Evolutionary conservation across 1,284 basidiomycete species (phyloP), one percentile per base, ranked within the genome.

Genomic region (Ceratobasidium sp.): DNA sequence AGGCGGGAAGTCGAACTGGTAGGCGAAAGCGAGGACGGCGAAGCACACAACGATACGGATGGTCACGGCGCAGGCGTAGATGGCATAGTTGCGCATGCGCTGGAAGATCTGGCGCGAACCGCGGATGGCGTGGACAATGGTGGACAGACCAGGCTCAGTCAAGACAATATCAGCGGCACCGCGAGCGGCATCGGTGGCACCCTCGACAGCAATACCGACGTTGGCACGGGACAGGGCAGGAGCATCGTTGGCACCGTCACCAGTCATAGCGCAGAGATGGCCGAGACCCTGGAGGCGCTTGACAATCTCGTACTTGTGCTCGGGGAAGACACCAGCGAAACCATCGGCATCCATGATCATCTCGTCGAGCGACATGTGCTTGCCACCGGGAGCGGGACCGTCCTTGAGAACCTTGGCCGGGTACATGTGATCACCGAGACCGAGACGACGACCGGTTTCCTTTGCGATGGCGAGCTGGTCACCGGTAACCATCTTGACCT

Each of bases 401-500:
- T 95, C 92, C 86, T 95, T 94, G 78, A 96, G 86, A 52, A 96
- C 93, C 86, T 95, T 95, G 75, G 94, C 90, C 73, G 92, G 89
- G 86, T 95, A 96, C 93, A 97, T 96, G 86, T 96, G 93, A 81
- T 96, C 94, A 79, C 94, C 94, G 73, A 93, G 84, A 77, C 96
- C 96, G 70, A 98, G 92, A 85, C 95, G 93, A 81, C 95, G 92
- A 75, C 96, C 96, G 73, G 96, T 98, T 82, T 98, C 96, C 88
- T 98, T 98, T 71, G 96, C 96, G 75, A 98, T 98, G 75, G 96
- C 96, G 77, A 98, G 93, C 84, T 98, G 94, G 81, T 98, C 96
- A 87, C 96, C 96, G 55, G 96, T 98, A 73, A 98, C 95, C 96
- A 98, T 98, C 91, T 98, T 98, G 80, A 98, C 96, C 80, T 91